Conservation (phyloP, 352 stramenopile species). For the Phytophthora niederhauseri region DNA sequence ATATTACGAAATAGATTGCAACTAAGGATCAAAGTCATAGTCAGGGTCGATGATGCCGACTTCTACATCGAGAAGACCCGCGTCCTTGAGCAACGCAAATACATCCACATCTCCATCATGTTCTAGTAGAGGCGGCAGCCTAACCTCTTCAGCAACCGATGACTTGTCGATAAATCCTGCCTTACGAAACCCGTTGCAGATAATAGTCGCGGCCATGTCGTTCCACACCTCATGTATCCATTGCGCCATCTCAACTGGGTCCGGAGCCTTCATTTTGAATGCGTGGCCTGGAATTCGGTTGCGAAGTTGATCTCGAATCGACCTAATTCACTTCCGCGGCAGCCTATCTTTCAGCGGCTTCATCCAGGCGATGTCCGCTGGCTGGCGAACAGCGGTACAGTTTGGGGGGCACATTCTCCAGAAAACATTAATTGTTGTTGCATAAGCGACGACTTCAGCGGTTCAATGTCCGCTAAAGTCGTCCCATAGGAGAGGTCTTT, state of each 20-base stretch:
- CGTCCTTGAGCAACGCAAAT: too few species aligned
- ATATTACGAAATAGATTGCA: too few species aligned
- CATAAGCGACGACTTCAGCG: background rate
- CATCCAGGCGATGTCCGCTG: background rate
- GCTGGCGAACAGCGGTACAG: background rate
- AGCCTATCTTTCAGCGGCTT: background rate
- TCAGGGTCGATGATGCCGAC: too few species aligned
- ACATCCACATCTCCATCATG: too few species aligned
- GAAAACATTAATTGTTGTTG: background rate
- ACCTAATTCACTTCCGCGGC: background rate
- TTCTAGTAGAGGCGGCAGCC: too few species aligned
- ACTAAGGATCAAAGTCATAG: too few species aligned
- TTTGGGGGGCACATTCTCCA: background rate
- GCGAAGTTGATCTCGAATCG: background rate
- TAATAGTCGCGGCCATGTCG: background rate
- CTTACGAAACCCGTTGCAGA: background rate
- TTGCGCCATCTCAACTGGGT: background rate
- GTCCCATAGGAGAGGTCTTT: too few species aligned
- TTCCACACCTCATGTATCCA: background rate
- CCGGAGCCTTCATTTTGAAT: background rate
- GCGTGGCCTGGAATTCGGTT: background rate
- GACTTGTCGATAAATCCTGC: too few species aligned
- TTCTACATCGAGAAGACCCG: too few species aligned
- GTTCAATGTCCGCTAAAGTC: background rate
- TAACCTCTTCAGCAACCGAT: too few species aligned